A percentile compares a stretch with the other conserved stretches of the same genome.
phyloP scores from a whole-genome alignment of 306 rosid genomes.

The Cucurbita pepo region DNA sequence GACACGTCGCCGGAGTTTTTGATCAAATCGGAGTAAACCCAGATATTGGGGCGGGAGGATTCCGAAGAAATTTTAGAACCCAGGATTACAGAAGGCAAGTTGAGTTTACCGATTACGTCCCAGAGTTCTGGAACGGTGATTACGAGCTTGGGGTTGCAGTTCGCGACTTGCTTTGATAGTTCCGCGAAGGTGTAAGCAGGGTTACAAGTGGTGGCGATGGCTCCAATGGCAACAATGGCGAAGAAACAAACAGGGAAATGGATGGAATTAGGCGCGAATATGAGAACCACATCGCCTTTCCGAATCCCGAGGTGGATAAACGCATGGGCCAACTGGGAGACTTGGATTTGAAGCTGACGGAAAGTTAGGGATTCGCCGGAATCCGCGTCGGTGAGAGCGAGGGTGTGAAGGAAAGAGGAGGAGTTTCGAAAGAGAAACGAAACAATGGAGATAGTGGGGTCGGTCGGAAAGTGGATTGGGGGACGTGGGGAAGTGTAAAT shows the following conservation, averaged over 20 bases:
- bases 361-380: constrained; percentile 21
- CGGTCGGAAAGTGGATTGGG: constrained; percentile 18
- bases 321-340: constrained; percentile 11
- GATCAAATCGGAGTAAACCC: constrained; percentile 16
- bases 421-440: constrained; percentile 34
- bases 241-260: constrained; percentile 50
- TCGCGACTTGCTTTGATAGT: constrained; percentile 19
- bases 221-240: constrained; percentile 45
- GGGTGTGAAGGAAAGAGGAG: constrained; percentile 4
- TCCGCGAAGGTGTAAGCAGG: constrained; percentile 34
- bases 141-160: constrained; percentile 21
- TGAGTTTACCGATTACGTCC: not conserved
- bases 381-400: constrained; percentile 23
- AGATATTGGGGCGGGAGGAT: not conserved
- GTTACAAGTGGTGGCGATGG: constrained; percentile 53
- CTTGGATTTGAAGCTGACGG: constrained; percentile 19
- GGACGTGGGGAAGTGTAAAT: constrained; percentile 25
- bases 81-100: constrained; percentile 12
- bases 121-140: constrained; percentile 18
- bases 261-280: constrained; percentile 59
- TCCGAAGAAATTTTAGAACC: not conserved
- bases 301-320: constrained; percentile 6
- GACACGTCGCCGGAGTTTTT: not conserved
- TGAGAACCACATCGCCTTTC: constrained; percentile 21
- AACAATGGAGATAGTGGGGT: constrained; percentile 25